Evolutionary conservation across 805 yeast species (phyloP).

Genomic region (Yueomyces sinensis): DNA sequence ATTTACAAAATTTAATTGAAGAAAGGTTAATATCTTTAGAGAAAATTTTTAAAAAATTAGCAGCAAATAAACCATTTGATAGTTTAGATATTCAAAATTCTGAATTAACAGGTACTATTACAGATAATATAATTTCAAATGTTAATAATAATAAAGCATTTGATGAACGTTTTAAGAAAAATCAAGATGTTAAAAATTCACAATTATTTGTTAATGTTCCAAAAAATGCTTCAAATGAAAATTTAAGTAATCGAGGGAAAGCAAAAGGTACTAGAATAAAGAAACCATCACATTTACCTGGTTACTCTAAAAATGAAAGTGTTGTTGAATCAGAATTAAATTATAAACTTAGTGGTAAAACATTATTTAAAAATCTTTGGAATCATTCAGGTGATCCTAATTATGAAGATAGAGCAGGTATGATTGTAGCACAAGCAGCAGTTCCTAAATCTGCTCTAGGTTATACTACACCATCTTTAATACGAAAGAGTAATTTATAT

Average conservation of each 20-base stretch:
- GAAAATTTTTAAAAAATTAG: slow-evolving; percentile 6
- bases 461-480: slow-evolving; percentile 23
- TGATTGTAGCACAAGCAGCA: slow-evolving; percentile 15
- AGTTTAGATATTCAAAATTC: slow-evolving; percentile 14
- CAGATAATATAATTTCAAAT: slow-evolving; percentile 3
- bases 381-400: neutral
- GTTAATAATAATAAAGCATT: neutral
- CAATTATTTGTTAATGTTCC: neutral
- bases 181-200: neutral
- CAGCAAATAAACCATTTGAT: slow-evolving; percentile 5
- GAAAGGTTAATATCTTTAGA: slow-evolving; percentile 7
- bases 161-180: too few relatives aligned
- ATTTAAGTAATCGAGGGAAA: too few relatives aligned
- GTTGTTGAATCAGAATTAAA: slow-evolving; percentile 8
- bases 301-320: neutral
- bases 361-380: slow-evolving; percentile 1
- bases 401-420: slow-evolving; percentile 11
- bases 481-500: slow-evolving; percentile 21
- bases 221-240: neutral
- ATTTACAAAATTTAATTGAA: slow-evolving; percentile 3
- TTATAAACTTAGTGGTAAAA: slow-evolving; percentile 6
- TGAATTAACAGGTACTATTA: slow-evolving; percentile 18
- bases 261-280: too few relatives aligned
- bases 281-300: neutral
- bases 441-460: slow-evolving; percentile 23